A percentile compares a stretch with the other conserved stretches of the same genome.
Evolutionary conservation across 768 basidiomycete genomes (phyloP).

Genomic region (Brasilioporus rufonigricans): DNA sequence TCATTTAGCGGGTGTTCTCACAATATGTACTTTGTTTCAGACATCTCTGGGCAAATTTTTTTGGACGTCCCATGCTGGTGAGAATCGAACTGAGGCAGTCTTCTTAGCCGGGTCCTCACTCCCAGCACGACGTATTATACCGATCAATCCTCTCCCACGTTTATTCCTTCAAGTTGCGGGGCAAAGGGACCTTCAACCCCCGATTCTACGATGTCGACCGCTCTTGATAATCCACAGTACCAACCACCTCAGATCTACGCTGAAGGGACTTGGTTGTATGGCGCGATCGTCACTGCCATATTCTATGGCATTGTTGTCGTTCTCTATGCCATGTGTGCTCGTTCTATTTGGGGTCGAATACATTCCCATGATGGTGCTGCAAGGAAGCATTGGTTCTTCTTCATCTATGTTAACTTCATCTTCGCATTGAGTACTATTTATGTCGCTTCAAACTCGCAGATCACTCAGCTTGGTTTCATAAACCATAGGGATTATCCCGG

Average conservation of each 20-base stretch:
- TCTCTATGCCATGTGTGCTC: constrained; percentile 26
- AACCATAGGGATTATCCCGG: constrained; percentile 32
- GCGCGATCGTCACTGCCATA: constrained; percentile 27
- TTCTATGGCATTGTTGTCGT: constrained; percentile 29
- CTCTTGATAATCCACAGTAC: constrained; percentile 7
- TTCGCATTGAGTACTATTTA: constrained; percentile 31
- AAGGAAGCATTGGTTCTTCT: constrained; percentile 27
- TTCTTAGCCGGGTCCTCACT: not conserved
- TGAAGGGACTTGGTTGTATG: constrained; percentile 32
- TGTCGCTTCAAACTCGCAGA: constrained; percentile 19
- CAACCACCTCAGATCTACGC: constrained; percentile 15
- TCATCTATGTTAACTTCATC: constrained; percentile 29
- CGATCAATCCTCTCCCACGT: constrained; percentile 5
- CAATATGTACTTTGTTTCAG: not conserved
- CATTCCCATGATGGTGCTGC: constrained; percentile 2
- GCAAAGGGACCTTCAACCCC: not conserved
- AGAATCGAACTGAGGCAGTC: not conserved
- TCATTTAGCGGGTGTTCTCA: not conserved
- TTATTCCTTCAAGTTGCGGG: not conserved
- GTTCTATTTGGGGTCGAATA: constrained; percentile 27
- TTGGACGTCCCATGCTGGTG: not conserved
- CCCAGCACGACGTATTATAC: not conserved
- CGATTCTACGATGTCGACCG: constrained; percentile 16
- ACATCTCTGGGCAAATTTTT: not conserved
- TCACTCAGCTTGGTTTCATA: constrained; percentile 32